Evolutionary conservation across 805 yeast species (phyloP).

Genomic region (Barnettozyma botsteinii): DNA sequence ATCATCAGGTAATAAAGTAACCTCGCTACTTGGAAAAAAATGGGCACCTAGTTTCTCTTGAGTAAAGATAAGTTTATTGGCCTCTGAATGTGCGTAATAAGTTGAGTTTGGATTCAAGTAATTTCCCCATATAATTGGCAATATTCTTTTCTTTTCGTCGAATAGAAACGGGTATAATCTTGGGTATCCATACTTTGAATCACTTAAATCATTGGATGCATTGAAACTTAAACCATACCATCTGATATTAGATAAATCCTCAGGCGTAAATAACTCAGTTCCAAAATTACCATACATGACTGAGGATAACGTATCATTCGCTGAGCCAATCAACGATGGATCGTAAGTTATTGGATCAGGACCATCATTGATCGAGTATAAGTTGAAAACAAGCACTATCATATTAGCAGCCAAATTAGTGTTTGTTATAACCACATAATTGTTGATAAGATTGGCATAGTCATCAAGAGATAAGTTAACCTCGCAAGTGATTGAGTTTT

Average conservation of each 20-base stretch:
- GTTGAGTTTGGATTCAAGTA: constrained; percentile 26
- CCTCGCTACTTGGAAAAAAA: neutral
- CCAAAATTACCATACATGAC: constrained; percentile 16
- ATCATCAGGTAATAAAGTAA: neutral
- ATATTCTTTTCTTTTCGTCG: constrained; percentile 28
- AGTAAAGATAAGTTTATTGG: neutral
- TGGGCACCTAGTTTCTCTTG: neutral
- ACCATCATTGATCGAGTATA: constrained; percentile 21
- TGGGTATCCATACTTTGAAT: constrained; percentile 28
- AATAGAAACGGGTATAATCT: constrained; percentile 31
- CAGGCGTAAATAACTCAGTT: constrained; percentile 27
- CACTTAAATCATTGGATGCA: constrained; percentile 9
- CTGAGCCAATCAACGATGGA: constrained; percentile 4
- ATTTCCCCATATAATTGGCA: constrained; percentile 32
- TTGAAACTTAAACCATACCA: constrained; percentile 14
- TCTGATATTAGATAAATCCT: constrained; percentile 22
- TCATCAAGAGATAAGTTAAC: constrained; percentile 22
- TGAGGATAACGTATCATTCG: constrained; percentile 23
- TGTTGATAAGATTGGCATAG: constrained; percentile 26
- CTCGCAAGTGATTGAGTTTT: constrained; percentile 16
- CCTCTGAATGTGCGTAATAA: constrained; percentile 22
- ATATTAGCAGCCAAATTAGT: constrained; percentile 41
- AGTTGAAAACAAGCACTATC: constrained; percentile 35
- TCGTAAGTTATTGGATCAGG: neutral
- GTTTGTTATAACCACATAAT: constrained; percentile 36